phyloP scores from a whole-genome alignment of 2,329 filamentous ascomycete genomes.

The Pseudogymnoascus sp. region DNA sequence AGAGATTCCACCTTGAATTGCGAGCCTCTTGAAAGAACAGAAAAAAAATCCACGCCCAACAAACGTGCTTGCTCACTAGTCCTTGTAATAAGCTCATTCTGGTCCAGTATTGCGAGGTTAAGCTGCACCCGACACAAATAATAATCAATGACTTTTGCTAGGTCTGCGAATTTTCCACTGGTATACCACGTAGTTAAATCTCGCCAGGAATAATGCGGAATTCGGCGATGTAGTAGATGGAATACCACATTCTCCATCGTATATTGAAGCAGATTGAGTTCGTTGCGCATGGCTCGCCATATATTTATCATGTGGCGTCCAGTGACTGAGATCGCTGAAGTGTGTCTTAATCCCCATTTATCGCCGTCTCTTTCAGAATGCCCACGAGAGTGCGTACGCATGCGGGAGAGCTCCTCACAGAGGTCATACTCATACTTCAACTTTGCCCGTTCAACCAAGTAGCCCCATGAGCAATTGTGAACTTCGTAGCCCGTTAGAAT shows the following conservation, averaged over 20 bases:
- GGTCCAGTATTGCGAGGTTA: conserved; percentile 83
- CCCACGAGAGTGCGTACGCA: conserved; percentile 75
- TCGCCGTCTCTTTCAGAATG: conserved; percentile 36
- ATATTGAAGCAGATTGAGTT: conserved; percentile 85
- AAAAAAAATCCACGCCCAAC: conserved; percentile 92
- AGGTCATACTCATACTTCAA: conserved; percentile 84
- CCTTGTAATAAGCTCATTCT: conserved; percentile 78
- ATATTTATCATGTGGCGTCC: conserved; percentile 95
- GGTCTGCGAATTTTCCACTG: conserved; percentile 57
- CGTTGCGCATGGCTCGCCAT: conserved; percentile 91
- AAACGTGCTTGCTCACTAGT: conserved; percentile 92
- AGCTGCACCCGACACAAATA: conserved; percentile 68
- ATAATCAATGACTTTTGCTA: conserved; percentile 70
- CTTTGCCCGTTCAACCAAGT: conserved; percentile 81
- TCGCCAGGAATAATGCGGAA: conserved; percentile 77
- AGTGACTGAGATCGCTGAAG: conserved; percentile 85
- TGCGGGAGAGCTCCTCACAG: conserved; percentile 83
- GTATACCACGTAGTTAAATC: conserved; percentile 78
- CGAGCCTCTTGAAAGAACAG: conserved; percentile 86
- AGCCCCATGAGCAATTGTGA: conserved; percentile 90
- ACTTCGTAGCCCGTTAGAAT: conserved; percentile 93
- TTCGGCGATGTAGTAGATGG: conserved; percentile 76
- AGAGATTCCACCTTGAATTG: conserved; percentile 98
- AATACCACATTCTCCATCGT: conserved; percentile 95
- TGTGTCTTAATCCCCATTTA: conserved; percentile 88